These are phyloP conservation scores for Trichoderma sp. DNA, from an alignment of 2,329 filamentous ascomycete species.

Conservation along the genomic window DNA sequence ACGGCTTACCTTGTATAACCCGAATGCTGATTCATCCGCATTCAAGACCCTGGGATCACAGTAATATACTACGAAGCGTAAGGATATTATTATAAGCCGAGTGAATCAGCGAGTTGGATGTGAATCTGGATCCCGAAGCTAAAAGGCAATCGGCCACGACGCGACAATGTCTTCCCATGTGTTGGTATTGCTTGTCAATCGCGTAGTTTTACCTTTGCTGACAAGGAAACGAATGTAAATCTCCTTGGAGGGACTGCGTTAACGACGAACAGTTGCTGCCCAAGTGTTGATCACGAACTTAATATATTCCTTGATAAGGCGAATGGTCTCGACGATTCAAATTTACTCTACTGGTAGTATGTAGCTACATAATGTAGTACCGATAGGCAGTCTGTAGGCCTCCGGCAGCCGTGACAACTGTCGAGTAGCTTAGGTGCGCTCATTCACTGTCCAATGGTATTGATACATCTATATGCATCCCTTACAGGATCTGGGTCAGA, in stretches of 20 bases:
- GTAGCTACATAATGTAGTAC: neutral
- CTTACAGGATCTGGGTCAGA: neutral
- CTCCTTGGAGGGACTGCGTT: neutral
- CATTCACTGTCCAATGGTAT: neutral
- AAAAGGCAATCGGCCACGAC: neutral
- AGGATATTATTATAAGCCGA: neutral
- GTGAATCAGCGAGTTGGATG: neutral
- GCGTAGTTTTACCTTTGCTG: neutral
- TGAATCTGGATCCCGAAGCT: neutral
- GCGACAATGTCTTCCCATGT: neutral
- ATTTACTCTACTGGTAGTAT: neutral
- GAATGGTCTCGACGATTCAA: no score
- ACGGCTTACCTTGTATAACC: neutral
- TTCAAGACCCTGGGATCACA: no score
- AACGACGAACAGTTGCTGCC: neutral
- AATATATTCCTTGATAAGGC: neutral
- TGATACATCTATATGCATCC: neutral
- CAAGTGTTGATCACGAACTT: neutral
- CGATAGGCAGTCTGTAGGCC: no score
- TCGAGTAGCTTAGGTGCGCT: neutral
- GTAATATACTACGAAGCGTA: neutral
- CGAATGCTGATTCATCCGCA: neutral
- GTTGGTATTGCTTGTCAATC: neutral
- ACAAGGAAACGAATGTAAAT: neutral
- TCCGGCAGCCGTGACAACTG: neutral